phyloP scores from a whole-genome alignment of 306 rosid species.

The Dryas alaskensis region DNA sequence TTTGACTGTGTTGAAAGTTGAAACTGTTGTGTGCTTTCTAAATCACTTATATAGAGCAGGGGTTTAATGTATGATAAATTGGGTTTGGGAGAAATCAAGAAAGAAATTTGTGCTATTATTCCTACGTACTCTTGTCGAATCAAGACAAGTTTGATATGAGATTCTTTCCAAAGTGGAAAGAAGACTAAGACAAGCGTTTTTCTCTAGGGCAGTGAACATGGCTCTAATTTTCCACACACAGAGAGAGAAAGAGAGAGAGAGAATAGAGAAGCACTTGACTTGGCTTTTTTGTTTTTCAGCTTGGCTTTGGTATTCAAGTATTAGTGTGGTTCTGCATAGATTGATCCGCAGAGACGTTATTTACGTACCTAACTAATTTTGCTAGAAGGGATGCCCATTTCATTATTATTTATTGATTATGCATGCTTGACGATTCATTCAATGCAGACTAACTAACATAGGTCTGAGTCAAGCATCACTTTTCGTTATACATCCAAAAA shows the following conservation, averaged over 20 bases:
- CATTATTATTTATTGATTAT: too few relatives aligned
- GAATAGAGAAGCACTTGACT: background rate
- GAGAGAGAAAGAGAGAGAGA: background rate
- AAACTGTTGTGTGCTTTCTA: constrained; percentile 1
- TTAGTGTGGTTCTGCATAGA: background rate
- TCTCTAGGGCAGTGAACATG: background rate
- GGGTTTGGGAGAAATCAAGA: constrained; percentile 12
- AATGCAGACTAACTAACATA: background rate
- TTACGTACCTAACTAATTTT: constrained; percentile 5
- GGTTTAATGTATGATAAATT: background rate
- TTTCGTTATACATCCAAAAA: background rate
- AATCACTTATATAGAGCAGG: constrained; percentile 2
- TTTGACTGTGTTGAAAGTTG: background rate
- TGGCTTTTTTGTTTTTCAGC: background rate
- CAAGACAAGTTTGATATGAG: background rate
- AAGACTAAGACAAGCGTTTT: constrained; percentile 4
- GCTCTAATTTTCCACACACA: background rate
- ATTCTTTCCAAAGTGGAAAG: constrained; percentile 3
- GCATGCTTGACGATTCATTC: background rate
- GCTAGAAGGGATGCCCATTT: background rate
- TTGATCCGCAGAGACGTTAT: constrained; percentile 10
- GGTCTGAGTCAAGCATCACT: background rate
- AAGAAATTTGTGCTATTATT: background rate
- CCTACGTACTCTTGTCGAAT: constrained; percentile 1
- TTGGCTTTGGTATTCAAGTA: background rate